Evolutionary conservation across 1,284 basidiomycete species (phyloP).

Genomic region (Volvariella surrecta): DNA sequence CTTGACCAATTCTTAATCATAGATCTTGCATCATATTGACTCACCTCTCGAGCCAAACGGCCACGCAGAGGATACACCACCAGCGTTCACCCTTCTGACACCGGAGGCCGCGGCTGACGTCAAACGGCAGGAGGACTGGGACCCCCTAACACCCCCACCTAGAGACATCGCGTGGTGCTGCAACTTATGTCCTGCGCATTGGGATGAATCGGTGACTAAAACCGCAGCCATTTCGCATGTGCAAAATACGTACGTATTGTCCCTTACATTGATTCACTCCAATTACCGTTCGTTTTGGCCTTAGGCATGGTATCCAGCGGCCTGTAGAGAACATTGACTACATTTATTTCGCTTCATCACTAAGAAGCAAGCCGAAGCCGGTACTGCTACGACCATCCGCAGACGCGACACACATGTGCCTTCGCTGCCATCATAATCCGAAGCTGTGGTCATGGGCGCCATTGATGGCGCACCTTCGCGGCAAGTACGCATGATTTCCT

Average conservation of each 20-base stretch:
- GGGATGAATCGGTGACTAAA: not conserved
- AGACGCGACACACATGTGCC: not conserved
- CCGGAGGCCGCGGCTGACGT: conserved; percentile 5
- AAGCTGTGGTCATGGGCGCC: not conserved
- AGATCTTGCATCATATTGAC: not conserved
- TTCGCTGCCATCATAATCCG: not conserved
- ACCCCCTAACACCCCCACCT: not conserved
- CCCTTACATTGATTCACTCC: not conserved
- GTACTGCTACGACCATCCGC: not conserved
- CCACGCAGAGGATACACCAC: not conserved
- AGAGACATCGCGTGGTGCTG: conserved; percentile 10
- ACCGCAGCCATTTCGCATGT: not conserved
- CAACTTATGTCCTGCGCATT: conserved; percentile 9
- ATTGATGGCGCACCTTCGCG: not conserved
- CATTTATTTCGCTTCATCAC: not conserved
- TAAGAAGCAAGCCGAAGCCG: not conserved
- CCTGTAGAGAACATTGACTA: not conserved
- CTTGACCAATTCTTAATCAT: not conserved
- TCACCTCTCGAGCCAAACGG: not conserved
- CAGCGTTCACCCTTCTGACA: conserved; percentile 7
- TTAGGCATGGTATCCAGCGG: not conserved
- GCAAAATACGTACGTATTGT: not conserved
- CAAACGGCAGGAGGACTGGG: conserved; percentile 3
- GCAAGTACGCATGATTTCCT: not conserved
- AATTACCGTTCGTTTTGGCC: not conserved